These are phyloP conservation scores for Hyaloscypha hepaticicola DNA, from an alignment of 495 filamentous ascomycete species.

Conservation along the genomic window DNA sequence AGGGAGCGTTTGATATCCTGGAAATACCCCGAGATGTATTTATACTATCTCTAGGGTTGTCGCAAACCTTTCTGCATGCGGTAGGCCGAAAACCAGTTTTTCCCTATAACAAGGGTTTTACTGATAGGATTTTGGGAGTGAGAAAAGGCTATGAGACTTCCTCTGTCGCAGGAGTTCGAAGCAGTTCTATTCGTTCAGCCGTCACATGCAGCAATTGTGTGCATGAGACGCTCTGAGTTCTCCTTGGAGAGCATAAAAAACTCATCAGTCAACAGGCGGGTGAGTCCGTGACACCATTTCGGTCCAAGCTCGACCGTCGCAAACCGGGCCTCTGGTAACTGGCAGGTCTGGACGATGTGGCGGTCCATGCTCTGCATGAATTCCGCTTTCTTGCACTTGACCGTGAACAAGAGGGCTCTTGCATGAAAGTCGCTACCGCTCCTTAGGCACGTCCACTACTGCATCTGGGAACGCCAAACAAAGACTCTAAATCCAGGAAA, in stretches of 20 bases:
- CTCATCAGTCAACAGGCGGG: not conserved
- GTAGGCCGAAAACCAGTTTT: not conserved
- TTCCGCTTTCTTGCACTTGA: slow-evolving; percentile 9
- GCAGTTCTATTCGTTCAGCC: not conserved
- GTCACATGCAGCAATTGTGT: not conserved
- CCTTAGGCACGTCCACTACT: not conserved
- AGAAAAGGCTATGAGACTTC: not conserved
- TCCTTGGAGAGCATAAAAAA: not conserved
- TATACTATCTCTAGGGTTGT: not conserved
- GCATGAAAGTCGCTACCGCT: not conserved
- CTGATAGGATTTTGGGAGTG: not conserved
- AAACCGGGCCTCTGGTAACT: slow-evolving; percentile 9
- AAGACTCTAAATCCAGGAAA: not conserved
- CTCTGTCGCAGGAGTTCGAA: not conserved
- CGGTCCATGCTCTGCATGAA: slow-evolving; percentile 13
- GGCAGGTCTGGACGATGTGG: not conserved
- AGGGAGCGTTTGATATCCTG: not conserved
- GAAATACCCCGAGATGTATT: not conserved
- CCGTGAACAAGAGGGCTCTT: not conserved
- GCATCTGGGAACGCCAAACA: not conserved
- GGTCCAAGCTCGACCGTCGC: not conserved
- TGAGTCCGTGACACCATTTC: not conserved
- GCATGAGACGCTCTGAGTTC: not conserved
- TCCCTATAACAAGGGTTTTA: not conserved
- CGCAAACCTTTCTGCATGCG: not conserved